Conservation (phyloP, 495 filamentous ascomycete species). For the Daldinia decipiens region DNA sequence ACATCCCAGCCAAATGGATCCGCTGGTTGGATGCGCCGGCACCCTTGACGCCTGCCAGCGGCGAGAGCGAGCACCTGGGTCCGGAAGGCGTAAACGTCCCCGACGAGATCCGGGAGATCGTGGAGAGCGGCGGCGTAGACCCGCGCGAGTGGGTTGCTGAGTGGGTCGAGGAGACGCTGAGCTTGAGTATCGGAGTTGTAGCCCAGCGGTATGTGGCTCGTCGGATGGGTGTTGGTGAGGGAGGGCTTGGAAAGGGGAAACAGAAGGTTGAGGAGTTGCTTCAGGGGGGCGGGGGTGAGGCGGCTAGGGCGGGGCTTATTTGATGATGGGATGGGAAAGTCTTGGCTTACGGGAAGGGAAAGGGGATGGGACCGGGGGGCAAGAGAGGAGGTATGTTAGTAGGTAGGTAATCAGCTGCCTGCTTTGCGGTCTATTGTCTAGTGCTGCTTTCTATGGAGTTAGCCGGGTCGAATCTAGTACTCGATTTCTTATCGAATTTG, state of each 20-base stretch:
- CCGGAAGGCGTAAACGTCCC: constrained; percentile 63
- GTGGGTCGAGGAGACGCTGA: constrained; percentile 94
- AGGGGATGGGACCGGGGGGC: too few relatives aligned
- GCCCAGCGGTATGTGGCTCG: constrained; percentile 97
- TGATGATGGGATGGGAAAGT: constrained; percentile 16
- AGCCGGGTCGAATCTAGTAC: constrained; percentile 3
- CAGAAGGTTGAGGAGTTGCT: constrained; percentile 75
- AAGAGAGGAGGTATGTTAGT: background rate
- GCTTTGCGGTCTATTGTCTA: constrained; percentile 1
- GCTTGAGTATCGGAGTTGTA: constrained; percentile 80
- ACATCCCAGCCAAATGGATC: constrained; percentile 86
- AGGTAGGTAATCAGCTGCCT: constrained; percentile 2
- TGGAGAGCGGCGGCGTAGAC: constrained; percentile 89
- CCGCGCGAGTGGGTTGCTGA: constrained; percentile 97
- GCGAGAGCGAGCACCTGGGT: constrained; percentile 50
- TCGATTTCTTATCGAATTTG: constrained; percentile 6
- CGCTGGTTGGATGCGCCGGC: constrained; percentile 87
- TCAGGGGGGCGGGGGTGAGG: constrained; percentile 81
- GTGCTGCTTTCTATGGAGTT: constrained; percentile 22
- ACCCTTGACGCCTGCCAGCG: constrained; percentile 58
- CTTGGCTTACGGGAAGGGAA: background rate
- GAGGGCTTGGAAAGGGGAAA: constrained; percentile 82
- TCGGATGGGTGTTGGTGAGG: constrained; percentile 94
- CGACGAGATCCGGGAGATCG: constrained; percentile 86
- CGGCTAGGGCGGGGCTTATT: constrained; percentile 73